Conservation (phyloP, 192 early-diverging fungal species). For the Podochytrium sp. region DNA sequence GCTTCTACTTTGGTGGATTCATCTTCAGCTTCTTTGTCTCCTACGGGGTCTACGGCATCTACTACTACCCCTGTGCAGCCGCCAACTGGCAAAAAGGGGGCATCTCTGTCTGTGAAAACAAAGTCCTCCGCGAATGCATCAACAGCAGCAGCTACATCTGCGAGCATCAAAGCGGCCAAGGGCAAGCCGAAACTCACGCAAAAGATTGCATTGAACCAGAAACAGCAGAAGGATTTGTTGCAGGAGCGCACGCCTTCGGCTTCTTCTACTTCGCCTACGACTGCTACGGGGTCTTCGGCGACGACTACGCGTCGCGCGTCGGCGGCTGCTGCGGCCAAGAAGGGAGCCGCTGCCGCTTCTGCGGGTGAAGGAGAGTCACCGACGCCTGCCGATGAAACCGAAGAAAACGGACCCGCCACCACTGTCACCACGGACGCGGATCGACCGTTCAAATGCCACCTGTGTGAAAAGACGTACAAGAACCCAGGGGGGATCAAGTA, state of each 20-base stretch:
- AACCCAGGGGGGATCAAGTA: conserved; percentile 99
- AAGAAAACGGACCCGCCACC: no score
- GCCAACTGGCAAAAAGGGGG: no score
- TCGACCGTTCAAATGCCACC: conserved; percentile 90
- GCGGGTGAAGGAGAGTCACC: background rate
- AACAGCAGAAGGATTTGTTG: background rate
- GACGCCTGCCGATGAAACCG: conserved; percentile 16
- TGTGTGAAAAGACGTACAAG: conserved; percentile 97
- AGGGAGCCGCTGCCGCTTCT: background rate
- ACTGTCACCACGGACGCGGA: conserved; percentile 63
- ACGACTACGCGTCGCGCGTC: background rate
- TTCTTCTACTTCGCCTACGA: background rate
- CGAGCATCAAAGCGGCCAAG: conserved; percentile 7
- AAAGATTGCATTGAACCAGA: background rate
- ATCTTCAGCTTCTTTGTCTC: no score
- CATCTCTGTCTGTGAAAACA: background rate
- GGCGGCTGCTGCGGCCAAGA: background rate
- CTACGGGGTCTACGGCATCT: background rate
- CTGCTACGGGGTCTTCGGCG: background rate
- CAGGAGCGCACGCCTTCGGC: background rate
- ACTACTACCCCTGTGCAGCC: background rate
- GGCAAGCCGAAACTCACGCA: background rate
- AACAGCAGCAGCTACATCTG: conserved; percentile 11
- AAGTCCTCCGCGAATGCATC: background rate
- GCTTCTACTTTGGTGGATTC: background rate